phyloP scores from a whole-genome alignment of 495 filamentous ascomycete species.

The Daldinia decipiens region DNA sequence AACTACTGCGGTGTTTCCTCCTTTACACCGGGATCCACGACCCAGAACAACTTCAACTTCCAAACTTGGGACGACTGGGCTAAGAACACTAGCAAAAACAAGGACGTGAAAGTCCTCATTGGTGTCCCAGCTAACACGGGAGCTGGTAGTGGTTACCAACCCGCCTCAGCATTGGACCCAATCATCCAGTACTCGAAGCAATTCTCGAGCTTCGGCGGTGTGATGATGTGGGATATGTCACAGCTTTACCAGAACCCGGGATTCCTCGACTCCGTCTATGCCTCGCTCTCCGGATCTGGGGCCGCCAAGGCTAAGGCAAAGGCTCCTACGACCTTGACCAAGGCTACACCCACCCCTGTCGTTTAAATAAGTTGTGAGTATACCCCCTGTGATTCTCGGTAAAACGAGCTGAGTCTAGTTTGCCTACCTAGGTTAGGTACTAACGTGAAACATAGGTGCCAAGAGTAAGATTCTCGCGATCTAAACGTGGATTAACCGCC shows the following conservation, averaged over 20 bases:
- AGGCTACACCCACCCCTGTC: slow-evolving; percentile 35
- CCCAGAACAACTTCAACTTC: slow-evolving; percentile 73
- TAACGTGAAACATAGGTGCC: slow-evolving; percentile 23
- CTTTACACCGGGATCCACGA: slow-evolving; percentile 57
- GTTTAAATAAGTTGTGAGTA: slow-evolving; percentile 52
- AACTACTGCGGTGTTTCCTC: slow-evolving; percentile 71
- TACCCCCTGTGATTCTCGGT: slow-evolving; percentile 3
- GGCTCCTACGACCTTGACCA: slow-evolving; percentile 30
- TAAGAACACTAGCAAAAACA: slow-evolving; percentile 67
- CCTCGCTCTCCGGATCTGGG: slow-evolving; percentile 40
- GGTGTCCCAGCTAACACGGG: slow-evolving; percentile 72
- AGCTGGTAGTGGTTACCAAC: slow-evolving; percentile 68
- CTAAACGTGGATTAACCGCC: background rate
- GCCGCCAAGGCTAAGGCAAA: slow-evolving; percentile 21
- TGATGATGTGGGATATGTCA: slow-evolving; percentile 78
- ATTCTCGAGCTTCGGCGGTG: slow-evolving; percentile 71
- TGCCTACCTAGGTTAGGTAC: too few relatives aligned
- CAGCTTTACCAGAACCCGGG: slow-evolving; percentile 69
- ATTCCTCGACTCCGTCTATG: slow-evolving; percentile 60
- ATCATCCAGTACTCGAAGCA: slow-evolving; percentile 63
- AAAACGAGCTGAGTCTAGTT: background rate
- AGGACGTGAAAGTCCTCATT: slow-evolving; percentile 70
- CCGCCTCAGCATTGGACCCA: slow-evolving; percentile 54
- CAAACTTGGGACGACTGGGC: slow-evolving; percentile 78
- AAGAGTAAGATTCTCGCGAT: background rate